Evolutionary conservation across 2,329 filamentous ascomycete species (phyloP).

Genomic region (Pseudocercospora pini-densiflorae): DNA sequence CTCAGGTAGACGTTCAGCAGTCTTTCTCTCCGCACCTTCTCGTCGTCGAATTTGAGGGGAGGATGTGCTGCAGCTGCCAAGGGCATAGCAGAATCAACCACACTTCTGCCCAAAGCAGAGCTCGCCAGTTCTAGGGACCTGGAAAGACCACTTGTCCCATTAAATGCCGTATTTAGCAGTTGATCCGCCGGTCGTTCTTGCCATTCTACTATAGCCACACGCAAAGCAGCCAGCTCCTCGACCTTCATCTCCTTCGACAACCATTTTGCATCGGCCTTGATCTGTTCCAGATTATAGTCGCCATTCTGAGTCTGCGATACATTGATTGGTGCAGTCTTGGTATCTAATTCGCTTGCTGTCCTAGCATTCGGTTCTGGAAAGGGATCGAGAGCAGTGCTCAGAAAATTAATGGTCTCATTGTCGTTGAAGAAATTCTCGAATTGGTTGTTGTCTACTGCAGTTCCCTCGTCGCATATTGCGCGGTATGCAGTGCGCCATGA

Average conservation of each 20-base stretch:
- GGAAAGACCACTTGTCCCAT: slow-evolving; percentile 15
- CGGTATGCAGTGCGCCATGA: slow-evolving; percentile 63
- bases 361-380: slow-evolving; percentile 64
- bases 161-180: slow-evolving; percentile 57
- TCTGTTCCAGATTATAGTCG: slow-evolving; percentile 73
- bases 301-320: slow-evolving; percentile 70
- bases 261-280: slow-evolving; percentile 88
- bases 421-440: slow-evolving; percentile 74
- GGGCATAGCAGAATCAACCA: slow-evolving; percentile 24
- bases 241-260: slow-evolving; percentile 77
- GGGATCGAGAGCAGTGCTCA: slow-evolving; percentile 70
- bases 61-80: slow-evolving; percentile 15
- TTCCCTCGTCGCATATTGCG: slow-evolving; percentile 58
- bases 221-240: slow-evolving; percentile 80
- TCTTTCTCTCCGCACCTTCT: slow-evolving; percentile 36
- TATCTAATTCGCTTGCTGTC: slow-evolving; percentile 68
- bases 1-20: slow-evolving; percentile 34
- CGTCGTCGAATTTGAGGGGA: slow-evolving; percentile 28
- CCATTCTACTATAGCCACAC: slow-evolving; percentile 80
- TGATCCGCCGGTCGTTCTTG: slow-evolving; percentile 77
- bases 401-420: slow-evolving; percentile 67
- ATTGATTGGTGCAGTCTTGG: slow-evolving; percentile 85
- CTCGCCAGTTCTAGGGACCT: slow-evolving; percentile 13
- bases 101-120: slow-evolving; percentile 24
- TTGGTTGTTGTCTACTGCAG: slow-evolving; percentile 53